Evolutionary conservation across 768 basidiomycete genomes (phyloP).

Genomic region (Calvatia gigantea): DNA sequence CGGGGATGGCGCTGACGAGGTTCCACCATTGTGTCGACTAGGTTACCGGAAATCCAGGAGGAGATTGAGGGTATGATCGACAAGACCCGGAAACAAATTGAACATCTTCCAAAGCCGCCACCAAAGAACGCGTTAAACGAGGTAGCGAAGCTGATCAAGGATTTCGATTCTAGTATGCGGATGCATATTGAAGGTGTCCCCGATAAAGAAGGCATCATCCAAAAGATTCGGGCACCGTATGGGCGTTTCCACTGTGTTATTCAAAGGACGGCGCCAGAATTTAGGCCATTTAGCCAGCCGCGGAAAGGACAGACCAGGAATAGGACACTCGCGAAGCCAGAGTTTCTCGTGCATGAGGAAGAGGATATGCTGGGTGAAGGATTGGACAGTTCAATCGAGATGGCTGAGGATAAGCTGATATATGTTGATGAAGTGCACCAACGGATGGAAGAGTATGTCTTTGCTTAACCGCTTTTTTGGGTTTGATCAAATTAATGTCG

Average conservation of each 20-base stretch:
- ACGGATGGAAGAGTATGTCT: slow-evolving; percentile 16
- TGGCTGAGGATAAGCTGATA: slow-evolving; percentile 1
- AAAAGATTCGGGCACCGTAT: slow-evolving; percentile 49
- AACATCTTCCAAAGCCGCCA: slow-evolving; percentile 44
- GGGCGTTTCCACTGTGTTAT: slow-evolving; percentile 45
- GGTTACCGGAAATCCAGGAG: slow-evolving; percentile 59
- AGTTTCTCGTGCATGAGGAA: slow-evolving; percentile 20
- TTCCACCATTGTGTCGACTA: slow-evolving; percentile 45
- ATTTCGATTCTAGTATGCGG: slow-evolving; percentile 43
- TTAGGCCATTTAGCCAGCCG: slow-evolving; percentile 42
- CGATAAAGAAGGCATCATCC: slow-evolving; percentile 48
- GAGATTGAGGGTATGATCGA: slow-evolving; percentile 48
- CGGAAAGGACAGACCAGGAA: neutral
- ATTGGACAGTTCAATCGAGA: slow-evolving; percentile 10
- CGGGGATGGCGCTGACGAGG: slow-evolving; percentile 49
- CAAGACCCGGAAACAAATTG: slow-evolving; percentile 29
- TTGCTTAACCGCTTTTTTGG: too few species aligned
- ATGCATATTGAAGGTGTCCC: slow-evolving; percentile 51
- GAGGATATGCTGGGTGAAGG: slow-evolving; percentile 20
- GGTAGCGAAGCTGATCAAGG: slow-evolving; percentile 42
- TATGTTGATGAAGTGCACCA: slow-evolving; percentile 24
- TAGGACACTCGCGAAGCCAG: slow-evolving; percentile 14
- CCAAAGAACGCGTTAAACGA: slow-evolving; percentile 57
- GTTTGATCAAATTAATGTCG: slow-evolving; percentile 20
- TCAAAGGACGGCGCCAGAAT: slow-evolving; percentile 51